A percentile compares a stretch with the other conserved stretches of the same genome.
phyloP scores from a whole-genome alignment of 192 early-diverging fungal species.

The Gamsiella multidivaricata region DNA sequence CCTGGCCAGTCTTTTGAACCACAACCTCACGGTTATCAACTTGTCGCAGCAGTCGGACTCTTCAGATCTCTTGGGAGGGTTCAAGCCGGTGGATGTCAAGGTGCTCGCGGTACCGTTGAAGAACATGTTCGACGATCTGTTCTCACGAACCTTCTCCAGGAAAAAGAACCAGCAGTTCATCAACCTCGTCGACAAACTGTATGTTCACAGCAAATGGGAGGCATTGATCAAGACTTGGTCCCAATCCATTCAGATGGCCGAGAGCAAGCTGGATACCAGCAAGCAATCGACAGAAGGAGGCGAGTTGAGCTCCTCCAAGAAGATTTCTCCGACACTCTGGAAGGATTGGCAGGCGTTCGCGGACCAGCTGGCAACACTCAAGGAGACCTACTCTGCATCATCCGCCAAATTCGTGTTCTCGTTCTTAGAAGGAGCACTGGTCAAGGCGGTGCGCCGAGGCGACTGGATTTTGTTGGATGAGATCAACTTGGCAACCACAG shows the following conservation, averaged over 20 bases:
- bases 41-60: slow-evolving; percentile 96
- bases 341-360: slow-evolving; percentile 83
- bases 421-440: slow-evolving; percentile 95
- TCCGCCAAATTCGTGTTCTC: slow-evolving; percentile 83
- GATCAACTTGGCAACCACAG: slow-evolving; percentile 95
- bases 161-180: slow-evolving; percentile 89
- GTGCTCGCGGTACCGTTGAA: slow-evolving; percentile 82
- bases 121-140: slow-evolving; percentile 87
- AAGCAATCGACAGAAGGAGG: slow-evolving; percentile 40
- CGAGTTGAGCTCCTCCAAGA: slow-evolving; percentile 42
- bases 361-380: slow-evolving; percentile 71
- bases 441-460: slow-evolving; percentile 88
- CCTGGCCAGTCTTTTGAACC: slow-evolving; percentile 80
- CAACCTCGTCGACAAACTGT: slow-evolving; percentile 79
- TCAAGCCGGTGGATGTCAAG: slow-evolving; percentile 92
- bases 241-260: slow-evolving; percentile 84
- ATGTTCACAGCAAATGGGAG: slow-evolving; percentile 84
- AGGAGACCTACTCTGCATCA: slow-evolving; percentile 71
- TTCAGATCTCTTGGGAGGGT: slow-evolving; percentile 95
- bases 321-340: slow-evolving; percentile 59
- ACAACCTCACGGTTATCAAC: slow-evolving; percentile 91
- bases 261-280: slow-evolving; percentile 55
- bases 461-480: slow-evolving; percentile 99
- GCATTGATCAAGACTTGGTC: slow-evolving; percentile 79
- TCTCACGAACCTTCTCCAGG: slow-evolving; percentile 87